A percentile compares a stretch with the other conserved stretches of the same genome.
Evolutionary conservation across 768 basidiomycete species (phyloP).

Genomic region (Dendrothele bispora): DNA sequence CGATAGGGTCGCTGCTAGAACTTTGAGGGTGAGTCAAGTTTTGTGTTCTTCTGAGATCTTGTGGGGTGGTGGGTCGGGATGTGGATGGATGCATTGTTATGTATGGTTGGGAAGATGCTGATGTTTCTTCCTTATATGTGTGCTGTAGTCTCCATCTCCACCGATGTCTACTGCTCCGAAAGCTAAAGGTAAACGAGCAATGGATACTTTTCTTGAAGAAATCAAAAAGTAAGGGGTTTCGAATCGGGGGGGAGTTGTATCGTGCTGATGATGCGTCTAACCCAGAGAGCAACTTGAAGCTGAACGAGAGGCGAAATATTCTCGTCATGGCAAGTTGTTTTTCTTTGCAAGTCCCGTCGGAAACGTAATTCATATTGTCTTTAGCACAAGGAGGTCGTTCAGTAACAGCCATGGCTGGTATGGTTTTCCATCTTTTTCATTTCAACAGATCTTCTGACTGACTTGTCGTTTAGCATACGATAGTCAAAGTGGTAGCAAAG

Average conservation of each 20-base stretch:
- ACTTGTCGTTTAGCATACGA: constrained; percentile 65
- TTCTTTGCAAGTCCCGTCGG: constrained; percentile 1
- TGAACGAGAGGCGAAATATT: constrained; percentile 82
- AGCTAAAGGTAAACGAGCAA: constrained; percentile 92
- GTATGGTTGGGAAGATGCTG: no score
- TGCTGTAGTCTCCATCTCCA: constrained; percentile 57
- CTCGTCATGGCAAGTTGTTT: constrained; percentile 55
- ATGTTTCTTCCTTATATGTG: constrained; percentile 5
- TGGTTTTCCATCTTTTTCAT: constrained; percentile 20
- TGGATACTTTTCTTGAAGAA: constrained; percentile 96
- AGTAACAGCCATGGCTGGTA: constrained; percentile 88
- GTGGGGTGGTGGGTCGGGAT: no score
- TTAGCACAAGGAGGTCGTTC: constrained; percentile 67
- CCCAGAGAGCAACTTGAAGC: constrained; percentile 94
- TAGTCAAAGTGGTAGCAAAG: constrained; percentile 86
- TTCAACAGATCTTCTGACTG: no score
- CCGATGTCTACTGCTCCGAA: constrained; percentile 50
- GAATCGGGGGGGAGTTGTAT: background rate
- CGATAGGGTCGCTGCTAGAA: no score
- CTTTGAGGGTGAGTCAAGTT: no score
- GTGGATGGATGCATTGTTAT: no score
- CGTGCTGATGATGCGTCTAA: constrained; percentile 8
- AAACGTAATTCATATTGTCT: constrained; percentile 6
- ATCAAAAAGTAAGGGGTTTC: constrained; percentile 72
- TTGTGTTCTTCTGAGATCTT: no score